Conservation (phyloP, 805 yeast species). For the Metschnikowia cerradonensis region DNA sequence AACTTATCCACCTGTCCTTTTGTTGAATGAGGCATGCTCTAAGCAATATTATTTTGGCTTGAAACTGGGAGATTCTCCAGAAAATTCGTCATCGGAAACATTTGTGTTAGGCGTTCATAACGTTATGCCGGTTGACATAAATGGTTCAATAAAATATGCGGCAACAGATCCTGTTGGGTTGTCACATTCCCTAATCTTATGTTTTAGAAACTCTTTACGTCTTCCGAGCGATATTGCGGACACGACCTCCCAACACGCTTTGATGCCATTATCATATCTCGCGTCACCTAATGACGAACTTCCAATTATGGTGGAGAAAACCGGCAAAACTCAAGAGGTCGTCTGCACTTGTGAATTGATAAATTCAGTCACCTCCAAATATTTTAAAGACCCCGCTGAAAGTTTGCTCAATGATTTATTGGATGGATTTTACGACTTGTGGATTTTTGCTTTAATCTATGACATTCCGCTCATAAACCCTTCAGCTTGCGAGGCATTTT, state of each 20-base stretch:
- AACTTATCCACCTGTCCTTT: slow-evolving; percentile 23
- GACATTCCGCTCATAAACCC: slow-evolving; percentile 7
- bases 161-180: slow-evolving; percentile 62
- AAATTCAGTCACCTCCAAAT: not conserved
- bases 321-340: slow-evolving; percentile 1
- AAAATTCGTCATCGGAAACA: slow-evolving; percentile 1
- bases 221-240: slow-evolving; percentile 32
- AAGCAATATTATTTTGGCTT: not conserved
- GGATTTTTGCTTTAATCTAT: slow-evolving; percentile 14
- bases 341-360: not conserved
- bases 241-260: slow-evolving; percentile 22
- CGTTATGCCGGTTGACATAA: slow-evolving; percentile 21
- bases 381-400: slow-evolving; percentile 5
- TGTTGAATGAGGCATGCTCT: not conserved
- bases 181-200: slow-evolving; percentile 42
- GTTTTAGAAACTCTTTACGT: slow-evolving; percentile 39
- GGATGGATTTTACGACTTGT: slow-evolving; percentile 14
- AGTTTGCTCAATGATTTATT: slow-evolving; percentile 9
- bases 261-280: slow-evolving; percentile 45
- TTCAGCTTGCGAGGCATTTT: slow-evolving; percentile 1
- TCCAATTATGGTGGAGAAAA: slow-evolving; percentile 55
- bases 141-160: slow-evolving; percentile 24
- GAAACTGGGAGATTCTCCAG: not conserved
- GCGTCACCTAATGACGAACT: slow-evolving; percentile 48
- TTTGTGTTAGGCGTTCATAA: slow-evolving; percentile 57